Evolutionary conservation across 2,329 filamentous ascomycete genomes (phyloP), one percentile per base, ranked within the genome.

Genomic region (Colletotrichum lupini): DNA sequence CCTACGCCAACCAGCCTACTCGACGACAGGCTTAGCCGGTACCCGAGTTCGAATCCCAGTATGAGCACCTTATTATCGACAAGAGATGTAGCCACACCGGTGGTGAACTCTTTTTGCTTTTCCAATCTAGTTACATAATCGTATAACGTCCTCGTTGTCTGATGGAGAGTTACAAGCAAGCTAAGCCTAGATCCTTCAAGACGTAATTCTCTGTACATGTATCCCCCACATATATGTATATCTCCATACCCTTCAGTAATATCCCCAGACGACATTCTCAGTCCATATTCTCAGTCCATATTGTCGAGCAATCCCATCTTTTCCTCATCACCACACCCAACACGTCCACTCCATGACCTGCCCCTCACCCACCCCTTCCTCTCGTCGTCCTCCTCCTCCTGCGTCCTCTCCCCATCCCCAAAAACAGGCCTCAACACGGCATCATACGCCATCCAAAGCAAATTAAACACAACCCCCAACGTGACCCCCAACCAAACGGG

Each of bases 341-440:
- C 63, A 7, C 32, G 28, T 2, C 58, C 19, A 26, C 42, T 55
- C 67, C 70, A 70, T 5, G 35, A 70, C 75, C 49, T 62, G 52
- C 7, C 64, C 5, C 63, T 69, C 53, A 75, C 37, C 8, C 35
- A n/a, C 42, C 35, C n/a, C 35, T 5, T 11, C 59, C 61, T 56
- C 76, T 68, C 49, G n/a, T 49, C 62, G 19, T 75, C 76, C 1
- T 77, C 75, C 9, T 76, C 75, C 37, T 81, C 80, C 37, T 81
- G 75, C 4, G 90, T 92, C 77, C 88, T 89, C 86, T 98, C 96
- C 0, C 97, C 97, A 79, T 98, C 94, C 0, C 96, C 96, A 85
- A 97, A 98, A 0, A 92, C 53, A 1, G 82, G 84, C 81, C 90
- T 92, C 76, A 86, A 80, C 2, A 86, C 79, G 1, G 32, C 35